These are phyloP conservation scores for Primulina tabacum DNA, from an alignment of 257 asterid genomes.

Conservation along the genomic window DNA sequence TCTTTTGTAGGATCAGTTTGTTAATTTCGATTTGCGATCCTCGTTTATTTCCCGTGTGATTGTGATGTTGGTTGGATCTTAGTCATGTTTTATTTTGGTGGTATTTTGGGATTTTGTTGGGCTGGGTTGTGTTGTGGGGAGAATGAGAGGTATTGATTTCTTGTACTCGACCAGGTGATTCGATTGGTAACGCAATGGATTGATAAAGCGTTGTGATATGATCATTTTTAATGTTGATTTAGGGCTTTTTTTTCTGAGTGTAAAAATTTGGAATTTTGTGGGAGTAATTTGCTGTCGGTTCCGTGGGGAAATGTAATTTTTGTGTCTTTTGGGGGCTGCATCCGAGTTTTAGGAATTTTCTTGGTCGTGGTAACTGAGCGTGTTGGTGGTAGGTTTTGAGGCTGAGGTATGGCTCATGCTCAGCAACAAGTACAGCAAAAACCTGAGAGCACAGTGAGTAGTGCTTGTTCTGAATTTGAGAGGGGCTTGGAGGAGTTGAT, in stretches of 20 bases:
- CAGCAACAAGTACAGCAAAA: conserved; percentile 81
- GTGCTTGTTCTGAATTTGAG: conserved; percentile 67
- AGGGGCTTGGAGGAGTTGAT: conserved; percentile 87
- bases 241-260: conserved; percentile 33
- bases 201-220: conserved; percentile 28
- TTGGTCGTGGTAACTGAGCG: conserved; percentile 22
- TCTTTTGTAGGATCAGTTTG: conserved; percentile 22
- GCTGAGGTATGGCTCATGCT: conserved; percentile 60
- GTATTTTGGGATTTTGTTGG: neutral
- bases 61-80: conserved; percentile 45
- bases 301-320: conserved; percentile 30
- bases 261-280: conserved; percentile 39
- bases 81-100: too few relatives aligned
- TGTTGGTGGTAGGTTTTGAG: conserved; percentile 33
- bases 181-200: conserved; percentile 32
- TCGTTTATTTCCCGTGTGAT: conserved; percentile 16
- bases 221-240: conserved; percentile 32
- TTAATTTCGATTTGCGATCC: conserved; percentile 31
- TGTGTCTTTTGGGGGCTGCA: conserved; percentile 18
- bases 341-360: conserved; percentile 22
- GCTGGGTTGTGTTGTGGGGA: neutral
- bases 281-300: conserved; percentile 27
- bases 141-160: conserved; percentile 3
- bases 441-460: conserved; percentile 73
- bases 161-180: conserved; percentile 60